A percentile compares a stretch with the other conserved stretches of the same genome.
Conservation (phyloP, 176 grass and related monocot genomes). For the Paspalum notatum region DNA sequence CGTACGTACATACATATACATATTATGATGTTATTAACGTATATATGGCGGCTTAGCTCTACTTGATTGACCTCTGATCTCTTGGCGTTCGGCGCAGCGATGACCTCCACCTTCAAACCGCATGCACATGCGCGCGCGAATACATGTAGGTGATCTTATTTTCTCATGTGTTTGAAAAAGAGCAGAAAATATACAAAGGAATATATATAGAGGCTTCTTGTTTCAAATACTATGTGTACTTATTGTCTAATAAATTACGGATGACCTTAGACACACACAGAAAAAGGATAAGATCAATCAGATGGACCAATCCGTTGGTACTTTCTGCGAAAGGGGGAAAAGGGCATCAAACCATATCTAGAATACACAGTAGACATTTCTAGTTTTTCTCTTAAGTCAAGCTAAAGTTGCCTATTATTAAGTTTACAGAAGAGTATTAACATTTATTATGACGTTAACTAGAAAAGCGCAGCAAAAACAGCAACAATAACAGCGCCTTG, state of each 20-base stretch:
- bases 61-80: background rate
- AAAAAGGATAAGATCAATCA: background rate
- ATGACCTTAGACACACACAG: background rate
- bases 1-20: background rate
- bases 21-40: background rate
- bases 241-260: background rate
- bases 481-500: too few species aligned
- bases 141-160: background rate
- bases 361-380: too few species aligned
- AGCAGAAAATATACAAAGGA: background rate
- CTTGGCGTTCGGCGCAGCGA: conserved; percentile 3
- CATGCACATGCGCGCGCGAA: background rate
- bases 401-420: too few species aligned
- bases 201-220: background rate
- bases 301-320: background rate
- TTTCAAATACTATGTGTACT: conserved; percentile 13
- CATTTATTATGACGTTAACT: too few species aligned
- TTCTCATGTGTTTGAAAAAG: background rate
- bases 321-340: background rate
- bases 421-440: too few species aligned
- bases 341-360: background rate
- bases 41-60: conserved; percentile 4
- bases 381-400: too few species aligned
- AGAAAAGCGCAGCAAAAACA: too few species aligned
- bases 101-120: background rate